Conservation (phyloP, 306 rosid genomes). For the Vigna reflexopilosa region DNA sequence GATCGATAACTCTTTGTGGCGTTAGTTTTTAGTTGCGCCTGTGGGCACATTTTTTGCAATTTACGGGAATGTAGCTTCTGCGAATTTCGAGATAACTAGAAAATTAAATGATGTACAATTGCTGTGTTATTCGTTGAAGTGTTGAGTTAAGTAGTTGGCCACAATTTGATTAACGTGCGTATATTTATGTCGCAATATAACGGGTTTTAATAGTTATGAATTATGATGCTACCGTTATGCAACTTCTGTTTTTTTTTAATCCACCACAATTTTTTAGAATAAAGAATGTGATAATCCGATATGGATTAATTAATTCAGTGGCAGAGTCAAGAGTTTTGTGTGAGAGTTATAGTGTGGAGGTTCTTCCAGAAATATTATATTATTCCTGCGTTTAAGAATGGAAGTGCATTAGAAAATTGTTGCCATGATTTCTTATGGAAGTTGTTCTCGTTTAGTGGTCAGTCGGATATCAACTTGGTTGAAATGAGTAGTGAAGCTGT, state of each 20-base stretch:
- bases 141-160: constrained; percentile 22
- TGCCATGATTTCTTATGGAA: constrained; percentile 37
- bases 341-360: constrained; percentile 3
- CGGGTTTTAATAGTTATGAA: constrained; percentile 16
- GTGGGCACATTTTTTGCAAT: constrained; percentile 4
- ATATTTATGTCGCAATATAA: constrained; percentile 15
- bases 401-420: constrained; percentile 25
- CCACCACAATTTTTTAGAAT: background rate
- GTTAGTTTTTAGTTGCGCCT: constrained; percentile 17
- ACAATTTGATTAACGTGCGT: background rate
- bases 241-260: background rate
- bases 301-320: constrained; percentile 10
- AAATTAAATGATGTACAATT: background rate
- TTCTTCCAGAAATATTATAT: constrained; percentile 4
- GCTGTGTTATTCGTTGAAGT: background rate
- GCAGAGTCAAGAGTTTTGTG: constrained; percentile 17
- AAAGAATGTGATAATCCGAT: background rate
- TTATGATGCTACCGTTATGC: constrained; percentile 3
- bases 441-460: constrained; percentile 59
- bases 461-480: constrained; percentile 72
- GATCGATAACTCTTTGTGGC: background rate
- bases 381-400: constrained; percentile 4
- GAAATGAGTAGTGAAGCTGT: constrained; percentile 58
- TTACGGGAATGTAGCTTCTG: background rate
- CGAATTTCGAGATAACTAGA: background rate